Percentiles rank a stretch among this genome's conserved stretches.
Conservation (phyloP, 1,284 basidiomycete genomes). For the Athelia psychrophila region DNA sequence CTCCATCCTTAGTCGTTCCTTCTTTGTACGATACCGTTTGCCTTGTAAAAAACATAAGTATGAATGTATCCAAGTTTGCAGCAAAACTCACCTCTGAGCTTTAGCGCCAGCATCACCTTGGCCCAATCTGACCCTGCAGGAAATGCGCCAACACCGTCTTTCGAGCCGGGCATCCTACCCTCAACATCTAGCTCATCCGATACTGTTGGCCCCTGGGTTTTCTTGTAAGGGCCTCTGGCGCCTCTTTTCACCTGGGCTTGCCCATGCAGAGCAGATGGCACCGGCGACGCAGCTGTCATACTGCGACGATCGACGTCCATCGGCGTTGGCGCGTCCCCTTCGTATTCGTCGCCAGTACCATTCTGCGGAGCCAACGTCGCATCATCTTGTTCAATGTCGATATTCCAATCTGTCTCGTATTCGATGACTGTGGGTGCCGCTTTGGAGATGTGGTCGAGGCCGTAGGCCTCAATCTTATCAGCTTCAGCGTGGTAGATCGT, state of each 20-base stretch:
- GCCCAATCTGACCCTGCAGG: conserved; percentile 68
- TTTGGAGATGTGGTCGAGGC: conserved; percentile 67
- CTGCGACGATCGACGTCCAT: conserved; percentile 35
- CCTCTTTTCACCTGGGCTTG: conserved; percentile 29
- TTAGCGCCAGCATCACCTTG: conserved; percentile 63
- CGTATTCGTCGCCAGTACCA: conserved; percentile 37
- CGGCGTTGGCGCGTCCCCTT: conserved; percentile 24
- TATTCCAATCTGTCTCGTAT: conserved; percentile 80
- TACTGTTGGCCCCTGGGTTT: conserved; percentile 28
- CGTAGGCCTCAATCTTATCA: conserved; percentile 64
- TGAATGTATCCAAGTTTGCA: background rate
- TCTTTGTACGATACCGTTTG: conserved; percentile 75
- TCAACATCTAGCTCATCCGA: conserved; percentile 62
- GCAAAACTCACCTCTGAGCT: conserved; percentile 56
- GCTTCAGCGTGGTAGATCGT: conserved; percentile 73
- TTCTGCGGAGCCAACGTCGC: conserved; percentile 42
- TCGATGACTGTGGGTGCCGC: conserved; percentile 71
- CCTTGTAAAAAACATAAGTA: conserved; percentile 36
- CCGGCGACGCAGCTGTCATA: conserved; percentile 30
- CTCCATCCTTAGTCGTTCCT: conserved; percentile 69
- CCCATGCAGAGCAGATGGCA: conserved; percentile 30
- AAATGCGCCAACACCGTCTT: conserved; percentile 70
- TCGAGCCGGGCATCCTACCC: conserved; percentile 68
- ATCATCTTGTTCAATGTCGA: conserved; percentile 73
- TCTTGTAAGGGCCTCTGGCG: conserved; percentile 49